These are phyloP conservation scores for Suillus subaureus DNA, from an alignment of 768 basidiomycete genomes.

Conservation along the genomic window DNA sequence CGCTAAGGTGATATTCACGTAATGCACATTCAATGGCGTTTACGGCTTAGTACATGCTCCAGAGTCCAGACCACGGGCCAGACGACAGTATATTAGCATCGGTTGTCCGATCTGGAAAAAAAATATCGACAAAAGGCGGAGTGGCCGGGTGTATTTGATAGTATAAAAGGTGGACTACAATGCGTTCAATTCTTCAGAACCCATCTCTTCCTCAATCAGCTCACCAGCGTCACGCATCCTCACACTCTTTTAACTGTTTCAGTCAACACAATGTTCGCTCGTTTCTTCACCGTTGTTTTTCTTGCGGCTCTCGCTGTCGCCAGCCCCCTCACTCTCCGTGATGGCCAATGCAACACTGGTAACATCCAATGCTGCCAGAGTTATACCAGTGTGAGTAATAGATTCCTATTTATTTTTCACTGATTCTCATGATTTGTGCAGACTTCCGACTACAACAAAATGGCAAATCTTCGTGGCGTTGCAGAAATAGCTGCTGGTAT, in stretches of 20 bases:
- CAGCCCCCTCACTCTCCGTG: slow-evolving; percentile 26
- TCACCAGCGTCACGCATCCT: not conserved
- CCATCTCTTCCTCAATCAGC: not conserved
- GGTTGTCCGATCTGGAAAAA: not conserved
- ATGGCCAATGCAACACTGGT: slow-evolving; percentile 27
- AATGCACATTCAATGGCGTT: not conserved
- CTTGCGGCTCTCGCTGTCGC: slow-evolving; percentile 21
- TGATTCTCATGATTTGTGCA: slow-evolving; percentile 2
- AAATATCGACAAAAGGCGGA: not conserved
- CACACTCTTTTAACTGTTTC: not conserved
- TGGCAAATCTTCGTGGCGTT: not conserved
- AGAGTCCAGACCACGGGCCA: not conserved
- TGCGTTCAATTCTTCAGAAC: not conserved
- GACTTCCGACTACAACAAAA: slow-evolving; percentile 14
- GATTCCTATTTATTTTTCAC: not conserved
- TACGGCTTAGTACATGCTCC: not conserved
- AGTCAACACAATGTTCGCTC: not conserved
- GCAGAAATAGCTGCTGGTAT: slow-evolving; percentile 9
- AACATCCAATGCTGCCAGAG: slow-evolving; percentile 22
- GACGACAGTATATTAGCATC: not conserved
- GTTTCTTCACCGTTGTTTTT: slow-evolving; percentile 17
- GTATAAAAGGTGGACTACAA: not conserved
- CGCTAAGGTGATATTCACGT: not conserved
- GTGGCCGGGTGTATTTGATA: not conserved
- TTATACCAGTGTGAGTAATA: slow-evolving; percentile 16